These are phyloP conservation scores for Sarcomyxa edulis DNA, from an alignment of 768 basidiomycete species.

Conservation along the genomic window DNA sequence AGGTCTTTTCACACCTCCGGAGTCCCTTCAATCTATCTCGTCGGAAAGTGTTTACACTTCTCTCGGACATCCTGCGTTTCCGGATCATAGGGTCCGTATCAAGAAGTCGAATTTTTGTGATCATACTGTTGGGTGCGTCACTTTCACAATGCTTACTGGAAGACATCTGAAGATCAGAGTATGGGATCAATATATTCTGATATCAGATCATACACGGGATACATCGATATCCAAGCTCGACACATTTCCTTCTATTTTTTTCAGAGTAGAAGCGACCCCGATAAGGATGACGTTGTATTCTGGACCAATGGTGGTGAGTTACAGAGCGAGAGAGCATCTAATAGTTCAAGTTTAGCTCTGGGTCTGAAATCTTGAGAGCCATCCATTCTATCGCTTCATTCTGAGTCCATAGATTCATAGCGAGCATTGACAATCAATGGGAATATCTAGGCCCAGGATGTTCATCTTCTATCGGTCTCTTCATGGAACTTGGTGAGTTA, in stretches of 20 bases:
- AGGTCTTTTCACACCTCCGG: slow-evolving; percentile 29
- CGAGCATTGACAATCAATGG: too few relatives aligned
- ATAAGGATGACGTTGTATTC: slow-evolving; percentile 57
- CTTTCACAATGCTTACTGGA: neutral
- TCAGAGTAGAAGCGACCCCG: slow-evolving; percentile 59
- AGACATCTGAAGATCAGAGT: neutral
- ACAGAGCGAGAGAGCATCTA: neutral
- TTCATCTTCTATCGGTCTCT: slow-evolving; percentile 49
- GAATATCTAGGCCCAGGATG: slow-evolving; percentile 40
- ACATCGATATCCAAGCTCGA: slow-evolving; percentile 58
- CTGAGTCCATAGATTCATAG: too few relatives aligned
- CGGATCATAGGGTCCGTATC: slow-evolving; percentile 47
- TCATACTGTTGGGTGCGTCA: slow-evolving; percentile 44
- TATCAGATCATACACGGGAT: slow-evolving; percentile 54
- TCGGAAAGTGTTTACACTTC: slow-evolving; percentile 29
- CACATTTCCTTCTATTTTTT: slow-evolving; percentile 78
- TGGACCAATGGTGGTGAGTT: slow-evolving; percentile 43
- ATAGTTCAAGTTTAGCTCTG: too few relatives aligned
- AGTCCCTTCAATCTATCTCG: slow-evolving; percentile 23
- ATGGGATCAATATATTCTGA: neutral
- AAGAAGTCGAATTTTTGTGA: slow-evolving; percentile 60
- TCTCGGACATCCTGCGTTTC: slow-evolving; percentile 43
- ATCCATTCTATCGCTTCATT: too few relatives aligned
- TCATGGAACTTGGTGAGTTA: slow-evolving; percentile 68
- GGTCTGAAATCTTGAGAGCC: too few relatives aligned